Evolutionary conservation across 805 yeast species (phyloP).

Genomic region (Wickerhamiella parazyma): DNA sequence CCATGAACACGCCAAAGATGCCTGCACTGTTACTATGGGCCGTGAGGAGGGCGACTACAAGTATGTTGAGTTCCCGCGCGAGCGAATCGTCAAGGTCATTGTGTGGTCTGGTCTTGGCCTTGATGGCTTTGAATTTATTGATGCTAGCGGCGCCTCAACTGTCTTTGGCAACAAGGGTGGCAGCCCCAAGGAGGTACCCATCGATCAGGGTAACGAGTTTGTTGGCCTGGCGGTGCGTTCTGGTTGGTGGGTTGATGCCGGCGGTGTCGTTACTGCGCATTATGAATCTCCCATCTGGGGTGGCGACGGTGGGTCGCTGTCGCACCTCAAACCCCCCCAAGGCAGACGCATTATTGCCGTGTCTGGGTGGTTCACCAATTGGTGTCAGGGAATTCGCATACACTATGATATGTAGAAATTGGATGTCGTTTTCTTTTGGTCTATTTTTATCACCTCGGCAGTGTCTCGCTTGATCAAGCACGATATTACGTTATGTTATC

Average conservation of each 20-base stretch:
- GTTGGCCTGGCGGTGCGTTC: conserved; percentile 48
- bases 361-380: conserved; percentile 50
- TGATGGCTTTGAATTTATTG: conserved; percentile 59
- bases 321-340: conserved; percentile 48
- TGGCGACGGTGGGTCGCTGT: conserved; percentile 50
- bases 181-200: conserved; percentile 32
- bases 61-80: conserved; percentile 13
- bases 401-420: conserved; percentile 31
- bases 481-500: no score
- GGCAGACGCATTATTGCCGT: conserved; percentile 54
- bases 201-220: conserved; percentile 48
- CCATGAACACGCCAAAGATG: neutral
- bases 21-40: conserved; percentile 12
- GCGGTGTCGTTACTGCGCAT: conserved; percentile 48
- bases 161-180: conserved; percentile 30
- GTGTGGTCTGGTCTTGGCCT: conserved; percentile 64
- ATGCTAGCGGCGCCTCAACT: conserved; percentile 21
- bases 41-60: conserved; percentile 16
- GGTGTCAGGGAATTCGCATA: conserved; percentile 68
- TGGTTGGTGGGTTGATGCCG: conserved; percentile 85
- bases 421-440: neutral
- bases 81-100: conserved; percentile 31
- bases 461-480: no score
- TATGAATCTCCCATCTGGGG: conserved; percentile 43
- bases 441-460: no score